Evolutionary conservation across 2,329 filamentous ascomycete species (phyloP).

Genomic region (Alternaria sp.): DNA sequence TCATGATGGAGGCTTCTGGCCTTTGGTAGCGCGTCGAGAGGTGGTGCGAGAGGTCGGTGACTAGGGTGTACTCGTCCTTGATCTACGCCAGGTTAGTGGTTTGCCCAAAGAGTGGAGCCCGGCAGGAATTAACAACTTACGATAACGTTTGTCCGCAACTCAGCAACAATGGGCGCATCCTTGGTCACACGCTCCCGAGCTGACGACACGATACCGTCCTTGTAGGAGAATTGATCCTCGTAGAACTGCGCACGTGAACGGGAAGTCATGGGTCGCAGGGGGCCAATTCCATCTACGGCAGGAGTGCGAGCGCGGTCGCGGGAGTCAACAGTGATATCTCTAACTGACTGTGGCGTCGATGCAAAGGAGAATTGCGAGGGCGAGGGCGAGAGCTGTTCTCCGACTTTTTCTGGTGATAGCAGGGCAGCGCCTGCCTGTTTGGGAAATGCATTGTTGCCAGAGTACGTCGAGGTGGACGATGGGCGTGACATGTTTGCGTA

Average conservation of each 20-base stretch:
- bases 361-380: slow-evolving; percentile 52
- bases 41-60: slow-evolving; percentile 75
- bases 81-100: slow-evolving; percentile 61
- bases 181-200: slow-evolving; percentile 55
- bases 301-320: slow-evolving; percentile 31
- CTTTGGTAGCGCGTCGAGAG: slow-evolving; percentile 79
- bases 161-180: slow-evolving; percentile 58
- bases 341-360: slow-evolving; percentile 44
- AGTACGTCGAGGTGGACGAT: slow-evolving; percentile 47
- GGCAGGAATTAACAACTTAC: slow-evolving; percentile 49
- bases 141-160: slow-evolving; percentile 61
- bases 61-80: slow-evolving; percentile 76
- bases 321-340: slow-evolving; percentile 29
- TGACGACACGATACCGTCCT: slow-evolving; percentile 43
- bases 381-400: slow-evolving; percentile 46
- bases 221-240: slow-evolving; percentile 52
- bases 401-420: slow-evolving; percentile 38
- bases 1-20: slow-evolving; percentile 75
- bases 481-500: slow-evolving; percentile 49
- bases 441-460: slow-evolving; percentile 46
- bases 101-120: slow-evolving; percentile 19
- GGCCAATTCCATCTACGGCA: slow-evolving; percentile 29
- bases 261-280: slow-evolving; percentile 25
- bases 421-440: slow-evolving; percentile 46
- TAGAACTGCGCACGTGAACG: slow-evolving; percentile 49